Evolutionary conservation across 768 basidiomycete species (phyloP).

Genomic region (Phaffia australis): DNA sequence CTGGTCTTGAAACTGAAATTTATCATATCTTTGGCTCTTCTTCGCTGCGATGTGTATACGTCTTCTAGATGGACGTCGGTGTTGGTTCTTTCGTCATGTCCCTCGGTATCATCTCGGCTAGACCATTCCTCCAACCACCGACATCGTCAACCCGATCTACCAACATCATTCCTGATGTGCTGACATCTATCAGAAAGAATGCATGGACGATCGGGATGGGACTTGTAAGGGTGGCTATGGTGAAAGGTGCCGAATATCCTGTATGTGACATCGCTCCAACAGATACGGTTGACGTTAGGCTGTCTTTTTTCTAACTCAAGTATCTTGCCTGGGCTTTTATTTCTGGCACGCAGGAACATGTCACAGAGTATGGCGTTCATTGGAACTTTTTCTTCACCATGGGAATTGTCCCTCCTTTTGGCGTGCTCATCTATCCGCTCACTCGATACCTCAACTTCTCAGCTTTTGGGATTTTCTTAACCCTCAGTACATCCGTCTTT

Average conservation of each 20-base stretch:
- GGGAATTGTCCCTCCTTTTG: constrained; percentile 62
- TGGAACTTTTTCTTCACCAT: constrained; percentile 99
- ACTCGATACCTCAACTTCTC: constrained; percentile 51
- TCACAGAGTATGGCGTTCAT: constrained; percentile 88
- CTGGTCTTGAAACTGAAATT: background rate
- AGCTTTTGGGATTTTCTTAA: constrained; percentile 52
- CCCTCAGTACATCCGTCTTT: constrained; percentile 38
- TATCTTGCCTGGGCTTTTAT: background rate
- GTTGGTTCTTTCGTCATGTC: constrained; percentile 97
- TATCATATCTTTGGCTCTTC: background rate
- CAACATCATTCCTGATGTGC: constrained; percentile 45
- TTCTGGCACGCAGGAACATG: constrained; percentile 58
- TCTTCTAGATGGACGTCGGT: constrained; percentile 88
- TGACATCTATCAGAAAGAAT: constrained; percentile 47
- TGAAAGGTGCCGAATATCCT: constrained; percentile 90
- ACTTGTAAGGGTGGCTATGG: constrained; percentile 62
- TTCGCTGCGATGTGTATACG: background rate
- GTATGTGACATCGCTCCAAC: constrained; percentile 42
- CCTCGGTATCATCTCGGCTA: constrained; percentile 81
- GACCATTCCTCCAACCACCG: constrained; percentile 48
- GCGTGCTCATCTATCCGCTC: constrained; percentile 58
- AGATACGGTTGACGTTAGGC: background rate
- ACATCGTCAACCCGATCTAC: background rate
- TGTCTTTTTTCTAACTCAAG: background rate
- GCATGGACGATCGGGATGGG: constrained; percentile 64